Conservation (phyloP, 73 alveolate genomes). For the Diophrys appendiculata region DNA sequence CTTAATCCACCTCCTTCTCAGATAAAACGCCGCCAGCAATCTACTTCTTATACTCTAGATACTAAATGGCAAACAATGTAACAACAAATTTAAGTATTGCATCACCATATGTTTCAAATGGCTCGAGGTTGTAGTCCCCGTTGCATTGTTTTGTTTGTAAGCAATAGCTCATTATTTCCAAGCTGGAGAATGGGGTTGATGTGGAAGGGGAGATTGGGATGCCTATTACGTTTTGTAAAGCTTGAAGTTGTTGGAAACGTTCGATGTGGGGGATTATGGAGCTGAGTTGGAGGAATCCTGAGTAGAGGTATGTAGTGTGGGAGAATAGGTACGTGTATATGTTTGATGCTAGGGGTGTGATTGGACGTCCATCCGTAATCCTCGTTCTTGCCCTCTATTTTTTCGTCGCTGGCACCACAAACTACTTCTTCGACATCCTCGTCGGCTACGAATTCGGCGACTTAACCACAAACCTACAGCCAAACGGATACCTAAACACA, state of each 20-base stretch:
- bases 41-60: not conserved
- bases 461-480: too few relatives aligned
- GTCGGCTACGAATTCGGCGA: too few relatives aligned
- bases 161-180: not conserved
- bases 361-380: not conserved
- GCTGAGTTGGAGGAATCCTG: not conserved
- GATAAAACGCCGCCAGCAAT: not conserved
- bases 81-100: slow-evolving; percentile 43
- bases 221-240: not conserved
- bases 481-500: too few relatives aligned
- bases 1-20: not conserved
- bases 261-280: not conserved
- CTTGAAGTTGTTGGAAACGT: not conserved
- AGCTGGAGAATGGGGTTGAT: too few relatives aligned
- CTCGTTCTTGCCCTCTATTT: not conserved
- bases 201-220: not conserved
- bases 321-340: not conserved
- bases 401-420: too few relatives aligned
- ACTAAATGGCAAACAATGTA: slow-evolving; percentile 30
- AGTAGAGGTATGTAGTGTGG: not conserved
- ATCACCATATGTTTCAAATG: slow-evolving; percentile 62
- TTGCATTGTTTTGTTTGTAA: not conserved
- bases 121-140: slow-evolving; percentile 18
- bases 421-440: too few relatives aligned
- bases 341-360: not conserved